Base-by-base conservation (phyloP, 306 rosid species). In the Glycine soja region DNA sequence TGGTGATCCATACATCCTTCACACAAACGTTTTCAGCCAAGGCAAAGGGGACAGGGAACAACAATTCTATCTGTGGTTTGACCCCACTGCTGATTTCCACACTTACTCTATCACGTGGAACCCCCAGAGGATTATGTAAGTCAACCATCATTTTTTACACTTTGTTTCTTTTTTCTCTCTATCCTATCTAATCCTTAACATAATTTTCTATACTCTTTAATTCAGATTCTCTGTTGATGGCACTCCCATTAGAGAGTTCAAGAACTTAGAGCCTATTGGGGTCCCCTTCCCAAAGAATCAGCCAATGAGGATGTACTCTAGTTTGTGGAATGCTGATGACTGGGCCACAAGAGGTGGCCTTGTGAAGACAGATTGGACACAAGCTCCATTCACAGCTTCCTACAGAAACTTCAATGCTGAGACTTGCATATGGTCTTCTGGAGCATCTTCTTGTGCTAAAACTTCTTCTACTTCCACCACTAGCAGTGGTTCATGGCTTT, bases 271-370 rank as follows among this genome's bases (percentile, higher is more conserved):
- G 62, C 63, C 83, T 0, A 70, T 64, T 3, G 95, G 93, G 14
- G 93, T 90, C 3, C 89, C 95, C 15, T 92, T 83, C 65, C 97
- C 92, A 2, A 92, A 88, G 83, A 86, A 53, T 57, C 97, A 92
- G 34, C 78, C 93, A 7, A 89, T 90, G 95, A 90, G 90, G 38
- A 82, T 92, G 66, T 83, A 89, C 61, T 90, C 97, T 0, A 90
- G 91, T 61, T 69, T 92, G 19, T 92, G 95, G 97, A 89, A 88
- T 80, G 97, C 94, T 0, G 97, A 92, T 77, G 91, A 92, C 12
- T 92, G 95, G 95, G 97, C 97, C 3, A 93, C 97, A 4, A 89
- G 94, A 73, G 97, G 95, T 24, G 97, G 97, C 45, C 86, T 88
- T 0, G 87, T 91, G 6, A 90, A 92, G 83, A 91, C 93, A 3